Evolutionary conservation across 106 monocot species (phyloP), one percentile per base, ranked within the genome.

Genomic region (Acanthochlamys bracteata): DNA sequence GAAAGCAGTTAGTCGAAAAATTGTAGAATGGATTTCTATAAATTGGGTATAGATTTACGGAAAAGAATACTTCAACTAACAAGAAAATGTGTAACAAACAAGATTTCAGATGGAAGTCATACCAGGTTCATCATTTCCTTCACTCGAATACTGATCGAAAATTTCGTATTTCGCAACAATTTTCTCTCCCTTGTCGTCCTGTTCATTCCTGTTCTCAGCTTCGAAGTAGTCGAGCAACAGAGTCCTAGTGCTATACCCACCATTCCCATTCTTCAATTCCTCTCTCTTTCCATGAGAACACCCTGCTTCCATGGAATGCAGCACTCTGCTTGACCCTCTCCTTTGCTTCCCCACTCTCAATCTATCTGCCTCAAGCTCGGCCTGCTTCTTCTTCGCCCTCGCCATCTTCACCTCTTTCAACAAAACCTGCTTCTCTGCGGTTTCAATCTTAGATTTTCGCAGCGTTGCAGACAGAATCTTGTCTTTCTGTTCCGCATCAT

Each of bases 401-500:
- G 66, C 47, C 25, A 70, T 61, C 76, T 82, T 88, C 69, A 89
- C 39, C 74, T 98, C 91, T 66, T 88, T 80, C 57, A 83, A 15
- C 61, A 91, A 49, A 73, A 70, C 57, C 61, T 77, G 71, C 45
- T 77, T 83, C 68, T 92, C 91, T 0, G 69, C 82, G 0, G 80
- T 66, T 24, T 98, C 91, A 16, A 80, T 39, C 80, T 92, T 88
- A 7, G 88, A 84, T 59, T 90, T 96, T 69, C 90, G 74, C 71
- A 91, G 63, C 84, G 90, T 73, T 17, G 95, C 96, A 0, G 91
- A 91, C 23, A 98, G 66, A 0, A 98, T 81, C 72, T 81, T 91
- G 21, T 86, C 96, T 76, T 98, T 98, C 68, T 88, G 91, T 55
- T 88, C 88, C 0, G 66, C 56, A 52, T 88, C 91, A 55, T 72